Evolutionary conservation across 331 rosid genomes (phyloP), one percentile per base, ranked within the genome.

Genomic region (Rosa hybrid): DNA sequence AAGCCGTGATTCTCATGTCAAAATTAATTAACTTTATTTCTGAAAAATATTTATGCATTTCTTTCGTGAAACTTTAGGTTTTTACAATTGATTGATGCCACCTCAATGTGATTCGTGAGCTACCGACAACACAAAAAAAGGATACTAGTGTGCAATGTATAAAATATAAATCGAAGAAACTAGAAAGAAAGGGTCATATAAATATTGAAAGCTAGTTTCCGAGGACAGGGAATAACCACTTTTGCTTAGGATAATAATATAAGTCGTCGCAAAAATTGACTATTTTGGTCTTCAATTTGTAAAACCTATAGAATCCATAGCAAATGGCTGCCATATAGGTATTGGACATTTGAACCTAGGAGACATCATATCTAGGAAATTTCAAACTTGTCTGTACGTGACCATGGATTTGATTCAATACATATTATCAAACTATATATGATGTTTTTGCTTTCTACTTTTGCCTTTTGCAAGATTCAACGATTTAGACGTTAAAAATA

Each of bases 301-400:
- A 7, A 8, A 25, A 25, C 59, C 41, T 6, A 23, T 4, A 48
- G 42, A 46, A 71, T 44, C 54, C 38, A 20, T 4, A 12, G 34
- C 53, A 21, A 21, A 60, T 60, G 38, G 67, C 34, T 23, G 16
- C 38, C 67, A 1, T 60, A 21, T 30, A 30, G 34, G 0, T 30
- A 30, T 30, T 30, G 34, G 34, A 25, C 21, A 12, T 57, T 34
- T 57, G 21, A 57, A n/a, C 16, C 7, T 23, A 81, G 86, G 84
- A 83, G 83, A 84, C 91, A 81, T 56, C 81, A 77, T 78, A 78
- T 71, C 72, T 86, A 82, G 81, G 74, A 70, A 83, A 53, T 51
- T 79, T 74, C 68, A 78, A 76, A 75, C 44, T 49, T 83, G 83
- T 77, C 82, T 50, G 42, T 42, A 42, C 45, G 39, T 62, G 39